Evolutionary conservation across 2,329 filamentous ascomycete genomes (phyloP).

Genomic region (Claviceps capensis): DNA sequence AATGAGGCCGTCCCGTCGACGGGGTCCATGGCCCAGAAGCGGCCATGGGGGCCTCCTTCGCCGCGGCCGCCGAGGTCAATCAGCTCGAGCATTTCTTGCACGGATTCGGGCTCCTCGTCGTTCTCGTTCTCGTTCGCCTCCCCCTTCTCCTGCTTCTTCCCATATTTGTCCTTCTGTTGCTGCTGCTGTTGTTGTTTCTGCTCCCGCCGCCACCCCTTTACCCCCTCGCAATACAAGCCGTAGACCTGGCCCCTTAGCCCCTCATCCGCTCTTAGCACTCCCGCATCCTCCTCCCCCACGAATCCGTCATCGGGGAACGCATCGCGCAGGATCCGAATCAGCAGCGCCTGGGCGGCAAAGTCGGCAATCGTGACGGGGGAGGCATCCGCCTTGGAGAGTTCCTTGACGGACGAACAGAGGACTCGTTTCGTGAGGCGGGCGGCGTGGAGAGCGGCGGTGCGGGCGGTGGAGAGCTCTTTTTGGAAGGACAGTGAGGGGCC

Average conservation of each 20-base stretch:
- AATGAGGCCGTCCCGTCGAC: slow-evolving; percentile 52
- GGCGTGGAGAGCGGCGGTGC: slow-evolving; percentile 38
- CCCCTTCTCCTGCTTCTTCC: background rate
- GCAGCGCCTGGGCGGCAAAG: slow-evolving; percentile 48
- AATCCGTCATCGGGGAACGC: slow-evolving; percentile 43
- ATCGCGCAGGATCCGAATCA: slow-evolving; percentile 41
- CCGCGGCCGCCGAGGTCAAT: slow-evolving; percentile 43
- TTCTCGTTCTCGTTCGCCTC: background rate
- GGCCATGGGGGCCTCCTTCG: slow-evolving; percentile 19
- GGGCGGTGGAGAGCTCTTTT: slow-evolving; percentile 20
- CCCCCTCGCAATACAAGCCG: slow-evolving; percentile 30
- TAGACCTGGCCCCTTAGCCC: slow-evolving; percentile 39
- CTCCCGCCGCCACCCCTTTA: slow-evolving; percentile 6
- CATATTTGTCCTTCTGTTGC: background rate
- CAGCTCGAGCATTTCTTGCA: slow-evolving; percentile 44
- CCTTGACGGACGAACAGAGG: slow-evolving; percentile 28
- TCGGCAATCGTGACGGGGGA: slow-evolving; percentile 51
- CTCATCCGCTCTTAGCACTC: slow-evolving; percentile 33
- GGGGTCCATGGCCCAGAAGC: slow-evolving; percentile 50
- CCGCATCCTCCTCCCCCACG: slow-evolving; percentile 47
- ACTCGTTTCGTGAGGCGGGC: slow-evolving; percentile 40
- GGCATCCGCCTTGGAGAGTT: slow-evolving; percentile 41
- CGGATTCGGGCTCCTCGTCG: slow-evolving; percentile 6
- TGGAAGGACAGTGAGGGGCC: background rate
- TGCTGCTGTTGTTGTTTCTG: background rate